phyloP scores from a whole-genome alignment of 371 early-diverging fungal genomes.

The Basidiobolus meristosporus region DNA sequence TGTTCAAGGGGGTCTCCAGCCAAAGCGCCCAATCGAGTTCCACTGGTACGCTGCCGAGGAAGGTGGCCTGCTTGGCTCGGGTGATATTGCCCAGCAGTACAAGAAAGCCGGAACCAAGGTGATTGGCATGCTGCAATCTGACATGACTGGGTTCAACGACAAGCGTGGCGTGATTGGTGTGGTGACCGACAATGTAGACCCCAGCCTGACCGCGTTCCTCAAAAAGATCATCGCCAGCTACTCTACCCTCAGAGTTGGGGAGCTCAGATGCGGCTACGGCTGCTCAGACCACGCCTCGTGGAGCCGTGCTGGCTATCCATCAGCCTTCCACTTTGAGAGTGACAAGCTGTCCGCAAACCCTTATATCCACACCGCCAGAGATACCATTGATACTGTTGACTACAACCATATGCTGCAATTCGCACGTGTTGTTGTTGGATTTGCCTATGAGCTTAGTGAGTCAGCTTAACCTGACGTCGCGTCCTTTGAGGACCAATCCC shows the following conservation, averaged over 20 bases:
- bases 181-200: conserved; percentile 58
- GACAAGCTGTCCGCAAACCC: conserved; percentile 12
- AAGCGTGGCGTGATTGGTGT: conserved; percentile 44
- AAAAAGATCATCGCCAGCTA: conserved; percentile 18
- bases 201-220: conserved; percentile 40
- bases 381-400: conserved; percentile 43
- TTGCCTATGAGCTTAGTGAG: conserved; percentile 74
- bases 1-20: conserved; percentile 44
- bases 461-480: too few relatives aligned
- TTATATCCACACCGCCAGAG: conserved; percentile 48
- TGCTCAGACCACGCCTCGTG: conserved; percentile 81
- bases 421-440: conserved; percentile 59
- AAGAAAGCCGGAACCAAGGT: conserved; percentile 25
- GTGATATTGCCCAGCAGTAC: conserved; percentile 61
- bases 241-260: background rate
- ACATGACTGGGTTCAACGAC: conserved; percentile 67
- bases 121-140: conserved; percentile 53
- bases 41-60: conserved; percentile 90
- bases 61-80: conserved; percentile 73
- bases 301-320: conserved; percentile 59
- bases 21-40: conserved; percentile 82
- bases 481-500: too few relatives aligned
- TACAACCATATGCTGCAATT: conserved; percentile 74
- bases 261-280: conserved; percentile 43
- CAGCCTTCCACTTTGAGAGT: conserved; percentile 68